These are phyloP conservation scores for Vigna nakashimae DNA, from an alignment of 306 rosid species.

Conservation along the genomic window DNA sequence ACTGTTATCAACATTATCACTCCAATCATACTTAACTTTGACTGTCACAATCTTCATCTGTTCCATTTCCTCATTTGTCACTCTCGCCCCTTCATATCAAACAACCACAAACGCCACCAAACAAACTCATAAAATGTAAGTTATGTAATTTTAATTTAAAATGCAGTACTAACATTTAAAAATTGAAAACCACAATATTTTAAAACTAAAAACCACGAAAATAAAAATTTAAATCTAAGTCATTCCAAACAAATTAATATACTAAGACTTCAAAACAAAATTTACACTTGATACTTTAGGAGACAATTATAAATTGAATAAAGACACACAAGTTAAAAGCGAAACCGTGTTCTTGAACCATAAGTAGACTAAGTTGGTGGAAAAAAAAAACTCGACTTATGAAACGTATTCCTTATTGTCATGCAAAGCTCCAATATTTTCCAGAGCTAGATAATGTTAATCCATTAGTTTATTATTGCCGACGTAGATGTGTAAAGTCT, in stretches of 20 bases:
- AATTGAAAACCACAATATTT: neutral
- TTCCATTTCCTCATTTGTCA: too few relatives aligned
- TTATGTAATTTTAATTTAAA: neutral
- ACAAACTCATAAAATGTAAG: neutral
- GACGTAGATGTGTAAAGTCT: neutral
- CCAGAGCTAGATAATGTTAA: neutral
- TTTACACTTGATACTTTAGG: neutral
- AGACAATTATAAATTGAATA: neutral
- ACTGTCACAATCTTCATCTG: too few relatives aligned
- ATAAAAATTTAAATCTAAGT: neutral
- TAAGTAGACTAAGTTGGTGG: too few relatives aligned
- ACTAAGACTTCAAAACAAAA: neutral
- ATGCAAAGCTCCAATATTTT: neutral
- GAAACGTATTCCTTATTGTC: neutral
- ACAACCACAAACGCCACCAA: neutral
- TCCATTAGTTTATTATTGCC: constrained; percentile 19
- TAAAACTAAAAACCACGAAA: neutral
- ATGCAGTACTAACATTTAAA: neutral
- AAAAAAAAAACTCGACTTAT: neutral
- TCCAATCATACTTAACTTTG: too few relatives aligned
- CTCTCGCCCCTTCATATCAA: too few relatives aligned
- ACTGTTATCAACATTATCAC: too few relatives aligned
- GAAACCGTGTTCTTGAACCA: too few relatives aligned
- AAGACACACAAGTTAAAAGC: neutral
- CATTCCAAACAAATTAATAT: neutral